Conservation (phyloP, 257 asterid genomes). For the Forsythia suspensa region DNA sequence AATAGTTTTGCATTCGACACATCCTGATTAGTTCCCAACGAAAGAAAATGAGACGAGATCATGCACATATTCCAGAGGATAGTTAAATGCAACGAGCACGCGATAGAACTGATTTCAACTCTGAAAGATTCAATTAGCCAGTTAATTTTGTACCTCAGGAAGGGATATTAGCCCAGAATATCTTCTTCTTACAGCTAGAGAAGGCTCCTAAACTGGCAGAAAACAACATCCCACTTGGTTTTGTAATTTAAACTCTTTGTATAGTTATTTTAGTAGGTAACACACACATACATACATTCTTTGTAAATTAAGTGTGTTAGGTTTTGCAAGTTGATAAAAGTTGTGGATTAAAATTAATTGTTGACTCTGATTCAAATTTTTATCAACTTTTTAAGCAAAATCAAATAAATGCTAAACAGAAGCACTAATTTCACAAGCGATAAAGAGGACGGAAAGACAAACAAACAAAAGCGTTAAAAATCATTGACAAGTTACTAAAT, state of each 20-base stretch:
- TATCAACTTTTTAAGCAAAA: too few relatives aligned
- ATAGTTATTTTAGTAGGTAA: not conserved
- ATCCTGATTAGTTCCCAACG: not conserved
- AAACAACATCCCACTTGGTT: not conserved
- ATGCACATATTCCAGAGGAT: not conserved
- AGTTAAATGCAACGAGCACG: not conserved
- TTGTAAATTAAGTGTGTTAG: not conserved
- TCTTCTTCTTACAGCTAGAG: not conserved
- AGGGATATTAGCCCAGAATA: not conserved
- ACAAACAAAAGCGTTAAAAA: too few relatives aligned
- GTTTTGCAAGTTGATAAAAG: too few relatives aligned
- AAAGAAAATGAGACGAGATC: not conserved
- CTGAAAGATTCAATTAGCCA: not conserved
- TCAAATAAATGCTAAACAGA: too few relatives aligned
- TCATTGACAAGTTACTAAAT: too few relatives aligned
- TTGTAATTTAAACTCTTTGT: not conserved
- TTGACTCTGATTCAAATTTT: too few relatives aligned
- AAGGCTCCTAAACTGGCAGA: not conserved
- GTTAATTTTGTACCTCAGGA: not conserved
- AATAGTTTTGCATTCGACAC: slow-evolving; percentile 7
- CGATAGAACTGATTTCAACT: not conserved
- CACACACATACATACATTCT: not conserved
- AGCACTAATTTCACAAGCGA: too few relatives aligned
- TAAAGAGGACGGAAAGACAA: too few relatives aligned
- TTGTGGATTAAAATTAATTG: too few relatives aligned